phyloP scores from a whole-genome alignment of 371 early-diverging fungal species.

The Lichtheimia corymbifera region DNA sequence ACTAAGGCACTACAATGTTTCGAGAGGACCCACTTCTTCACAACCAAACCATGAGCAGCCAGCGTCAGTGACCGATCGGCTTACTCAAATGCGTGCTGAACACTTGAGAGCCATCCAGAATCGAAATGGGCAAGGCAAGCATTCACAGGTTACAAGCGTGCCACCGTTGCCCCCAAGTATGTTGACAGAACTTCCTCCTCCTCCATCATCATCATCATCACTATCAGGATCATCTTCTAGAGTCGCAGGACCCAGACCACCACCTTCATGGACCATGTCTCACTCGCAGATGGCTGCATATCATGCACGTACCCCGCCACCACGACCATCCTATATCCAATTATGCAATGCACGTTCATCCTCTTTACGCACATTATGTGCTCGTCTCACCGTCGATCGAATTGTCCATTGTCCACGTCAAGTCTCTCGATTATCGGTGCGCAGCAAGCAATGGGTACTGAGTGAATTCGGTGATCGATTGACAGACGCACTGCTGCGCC shows the following conservation, averaged over 20 bases:
- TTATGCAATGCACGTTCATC: too few relatives aligned
- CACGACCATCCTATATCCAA: too few relatives aligned
- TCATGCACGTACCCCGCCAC: too few relatives aligned
- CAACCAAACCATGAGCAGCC: background rate
- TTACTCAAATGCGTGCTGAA: slow-evolving; percentile 10
- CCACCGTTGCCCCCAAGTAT: slow-evolving; percentile 1
- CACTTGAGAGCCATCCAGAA: slow-evolving; percentile 14
- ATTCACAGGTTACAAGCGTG: background rate
- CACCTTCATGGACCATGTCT: background rate
- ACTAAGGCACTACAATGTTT: slow-evolving; percentile 7
- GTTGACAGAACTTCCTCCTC: background rate
- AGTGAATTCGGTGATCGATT: background rate
- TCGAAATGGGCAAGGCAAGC: background rate
- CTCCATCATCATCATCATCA: background rate
- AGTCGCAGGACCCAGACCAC: background rate
- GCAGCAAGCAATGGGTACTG: slow-evolving; percentile 11
- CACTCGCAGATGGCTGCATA: too few relatives aligned
- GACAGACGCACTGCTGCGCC: slow-evolving; percentile 6
- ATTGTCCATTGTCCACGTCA: background rate
- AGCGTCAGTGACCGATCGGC: slow-evolving; percentile 6
- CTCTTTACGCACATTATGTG: background rate
- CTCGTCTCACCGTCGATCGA: background rate
- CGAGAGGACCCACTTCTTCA: background rate
- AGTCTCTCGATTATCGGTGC: background rate
- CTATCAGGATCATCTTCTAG: too few relatives aligned